Base-by-base conservation (phyloP, 305 asterid species). In the Caryopteris hybrid region DNA sequence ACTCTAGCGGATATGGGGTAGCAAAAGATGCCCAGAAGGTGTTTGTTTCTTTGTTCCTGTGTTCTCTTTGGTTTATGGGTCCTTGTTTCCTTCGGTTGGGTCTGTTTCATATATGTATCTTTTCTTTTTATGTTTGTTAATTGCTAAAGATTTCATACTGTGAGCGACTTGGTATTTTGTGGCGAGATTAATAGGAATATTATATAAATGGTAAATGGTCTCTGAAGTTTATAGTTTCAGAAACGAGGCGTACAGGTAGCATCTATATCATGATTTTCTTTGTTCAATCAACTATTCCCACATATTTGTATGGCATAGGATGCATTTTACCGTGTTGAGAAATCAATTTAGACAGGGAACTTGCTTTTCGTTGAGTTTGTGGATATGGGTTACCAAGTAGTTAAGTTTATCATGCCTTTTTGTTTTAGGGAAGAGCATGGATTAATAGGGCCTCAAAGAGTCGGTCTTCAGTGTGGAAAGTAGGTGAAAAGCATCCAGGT, bases 401-500 rank as follows among this genome's bases (percentile, higher is more conserved):
- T 39, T 61, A 12, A 16, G 54, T 34, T 64, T 61, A 27, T 52
- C 55, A 36, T 56, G 38, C 39, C 58, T 34, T 78, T 75, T 73
- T 80, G 53, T 52, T 74, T 43, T 56, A 92, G 98, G 98, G 92
- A 70, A 84, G 77, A 80, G 80, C 83, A 14, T 92, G 98, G 97
- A 83, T 92, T 80, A 75, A 63, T 56, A 83, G 80, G 74, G 98
- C 98, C 25, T 76, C 98, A 3, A 86, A 74, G 74, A 81, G 76
- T 69, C 80, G 95, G 61, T 73, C 91, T 57, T 86, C 95, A 0
- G 98, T 62, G n/a, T 83, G 83, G 96, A 86, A 80, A 86, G 85
- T 88, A 46, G 83, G 91, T 22, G 89, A 90, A 73, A 90, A 90
- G 77, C 96, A 68, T 74, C 98, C 98, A 80, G 98, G 98, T 92